Conservation (phyloP, 768 basidiomycete genomes). For the Psilocybe azurescens region DNA sequence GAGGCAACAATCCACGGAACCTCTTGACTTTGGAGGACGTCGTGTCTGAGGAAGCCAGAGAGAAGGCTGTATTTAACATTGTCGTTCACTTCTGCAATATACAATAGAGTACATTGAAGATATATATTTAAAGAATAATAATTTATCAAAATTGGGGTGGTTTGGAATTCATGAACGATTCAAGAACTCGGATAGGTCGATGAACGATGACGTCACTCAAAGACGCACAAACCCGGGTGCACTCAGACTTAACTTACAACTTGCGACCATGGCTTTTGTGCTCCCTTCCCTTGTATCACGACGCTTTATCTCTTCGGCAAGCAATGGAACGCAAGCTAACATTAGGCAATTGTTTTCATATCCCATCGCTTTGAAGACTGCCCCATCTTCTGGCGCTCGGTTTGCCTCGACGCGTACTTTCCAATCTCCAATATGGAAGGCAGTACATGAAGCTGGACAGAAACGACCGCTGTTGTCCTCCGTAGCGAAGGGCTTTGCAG, state of each 20-base stretch:
- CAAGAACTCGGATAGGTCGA: too few species aligned
- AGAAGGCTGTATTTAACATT: background rate
- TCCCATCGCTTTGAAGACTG: background rate
- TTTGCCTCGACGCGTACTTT: background rate
- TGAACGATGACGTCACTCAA: background rate
- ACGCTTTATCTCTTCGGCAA: conserved; percentile 7
- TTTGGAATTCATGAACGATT: too few species aligned
- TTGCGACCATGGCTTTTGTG: conserved; percentile 15
- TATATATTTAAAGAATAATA: background rate
- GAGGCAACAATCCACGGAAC: conserved; percentile 8
- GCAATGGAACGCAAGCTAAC: background rate
- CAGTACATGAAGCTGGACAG: background rate
- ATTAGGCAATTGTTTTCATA: conserved; percentile 1
- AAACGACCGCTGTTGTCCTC: conserved; percentile 3
- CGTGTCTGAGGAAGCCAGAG: background rate
- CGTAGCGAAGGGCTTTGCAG: conserved; percentile 34
- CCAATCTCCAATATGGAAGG: background rate
- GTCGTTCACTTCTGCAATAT: conserved; percentile 6
- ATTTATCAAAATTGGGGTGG: background rate
- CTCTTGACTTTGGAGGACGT: conserved; percentile 1
- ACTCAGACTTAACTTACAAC: background rate
- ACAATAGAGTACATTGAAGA: background rate
- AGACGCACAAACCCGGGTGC: background rate
- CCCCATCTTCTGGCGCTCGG: background rate
- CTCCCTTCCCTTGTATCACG: conserved; percentile 13